Conservation (phyloP, 129 eudicot species). For the Erigeron canadensis region DNA sequence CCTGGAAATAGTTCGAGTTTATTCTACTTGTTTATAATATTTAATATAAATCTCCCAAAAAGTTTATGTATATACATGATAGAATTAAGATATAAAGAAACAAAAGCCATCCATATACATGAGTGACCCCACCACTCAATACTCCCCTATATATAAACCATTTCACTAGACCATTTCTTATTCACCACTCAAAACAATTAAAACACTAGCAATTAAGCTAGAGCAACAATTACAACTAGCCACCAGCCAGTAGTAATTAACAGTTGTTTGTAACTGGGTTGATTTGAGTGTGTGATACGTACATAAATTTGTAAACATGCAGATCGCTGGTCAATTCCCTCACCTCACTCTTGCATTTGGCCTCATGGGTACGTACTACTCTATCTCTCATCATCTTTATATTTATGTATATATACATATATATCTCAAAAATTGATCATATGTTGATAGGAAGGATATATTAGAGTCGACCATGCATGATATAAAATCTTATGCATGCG, state of each 20-base stretch:
- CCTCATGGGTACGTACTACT: conserved; percentile 70
- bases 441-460: too few relatives aligned
- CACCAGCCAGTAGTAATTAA: background rate
- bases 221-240: background rate
- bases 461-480: too few relatives aligned
- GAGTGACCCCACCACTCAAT: conserved; percentile 12
- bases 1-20: too few relatives aligned
- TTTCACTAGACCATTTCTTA: conserved; percentile 20
- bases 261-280: background rate
- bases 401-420: background rate
- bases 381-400: conserved; percentile 18
- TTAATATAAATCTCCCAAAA: conserved; percentile 20
- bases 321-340: conserved; percentile 36
- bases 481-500: too few relatives aligned
- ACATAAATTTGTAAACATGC: conserved; percentile 25
- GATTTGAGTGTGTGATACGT: conserved; percentile 29
- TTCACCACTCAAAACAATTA: conserved; percentile 32
- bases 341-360: conserved; percentile 76
- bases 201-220: conserved; percentile 7
- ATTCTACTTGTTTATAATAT: too few relatives aligned
- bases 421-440: too few relatives aligned
- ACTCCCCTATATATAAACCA: conserved; percentile 26
- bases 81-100: background rate
- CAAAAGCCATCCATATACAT: background rate
- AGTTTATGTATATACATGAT: background rate